Base-by-base conservation (phyloP, 2,329 filamentous ascomycete genomes). In the Pyrenochaeta sp. region DNA sequence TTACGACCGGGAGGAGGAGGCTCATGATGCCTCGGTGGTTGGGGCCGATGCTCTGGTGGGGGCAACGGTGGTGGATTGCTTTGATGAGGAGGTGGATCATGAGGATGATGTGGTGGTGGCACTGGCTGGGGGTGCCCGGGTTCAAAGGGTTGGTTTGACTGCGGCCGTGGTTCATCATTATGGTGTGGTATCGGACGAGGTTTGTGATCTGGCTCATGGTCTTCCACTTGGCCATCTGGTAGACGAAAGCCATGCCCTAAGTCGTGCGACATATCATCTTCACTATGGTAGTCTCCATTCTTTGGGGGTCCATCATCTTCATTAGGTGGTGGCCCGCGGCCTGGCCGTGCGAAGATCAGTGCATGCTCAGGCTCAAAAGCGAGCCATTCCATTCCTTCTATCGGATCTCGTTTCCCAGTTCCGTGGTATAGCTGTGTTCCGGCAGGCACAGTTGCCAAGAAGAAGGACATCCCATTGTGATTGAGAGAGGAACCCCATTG, bases 301-400 rank as follows among this genome's bases (percentile, higher is more conserved):
- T 12, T 32, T 24, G 28, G 36, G 15, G 48, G 50, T 2, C 54
- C 37, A 36, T 50, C 25, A n/a, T 45, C 50, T 42, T 61, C 47
- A 12, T 28, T 43, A 48, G 59, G 57, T 8, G 52, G 50, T 43
- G 19, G 40, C 32, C 51, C 49, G 15, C 56, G 40, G 30, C 51
- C 58, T 8, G 67, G 64, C 19, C 74, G 72, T 0, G 89, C 87
- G 76, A 93, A 92, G 2, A 81, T 71, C 63, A 90, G 81, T 0
- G 90, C 88, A 74, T 93, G 91, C 66, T 93, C 90, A 3, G 89
- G 84, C 72, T 93, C 90, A 68, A 92, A 93, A 0, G 91, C 90
- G 1, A 93, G 80, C 90, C 90, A 92, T 67, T 92, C 88, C 2
- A 82, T 84, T 0, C 81, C 83, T 2, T 76, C 73, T 0, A 90